Evolutionary conservation across 257 asterid genomes (phyloP), one percentile per base, ranked within the genome.

Genomic region (Penstemon barbatus): DNA sequence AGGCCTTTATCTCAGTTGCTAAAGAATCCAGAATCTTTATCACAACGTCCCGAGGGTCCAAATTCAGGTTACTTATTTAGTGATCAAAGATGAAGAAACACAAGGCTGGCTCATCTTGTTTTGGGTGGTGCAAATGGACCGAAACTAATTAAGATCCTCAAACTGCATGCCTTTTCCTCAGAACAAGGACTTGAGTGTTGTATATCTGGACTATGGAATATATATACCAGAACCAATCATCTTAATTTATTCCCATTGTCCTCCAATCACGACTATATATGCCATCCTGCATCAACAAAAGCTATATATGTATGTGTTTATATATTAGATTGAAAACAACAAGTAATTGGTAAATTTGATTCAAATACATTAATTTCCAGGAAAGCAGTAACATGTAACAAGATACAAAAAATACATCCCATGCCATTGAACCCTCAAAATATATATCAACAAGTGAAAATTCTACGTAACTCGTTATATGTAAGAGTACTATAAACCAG

Each of bases 131-230:
- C 71, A 82, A 80, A 25, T 25, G 88, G 82, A 74, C 1, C 40
- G 61, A 12, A 69, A 56, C 25, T 75, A 15, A 15, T 89, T 1
- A 8, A 53, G 4, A 80, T 71, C 1, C 36, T 54, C 10, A 66
- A 74, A 3, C 54, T 87, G 10, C 92, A 89, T 10, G 10, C 92
- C 90, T 10, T 80, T 89, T 71, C 96, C 95, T 61, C 96, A 85
- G 66, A 75, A 83, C 84, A 87, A 83, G 69, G 76, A 78, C 61
- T 59, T 85, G 57, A 66, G 60, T 1, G 70, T 85, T 18, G 65
- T 69, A 41, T 66, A 59, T 4, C 3, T 4, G 4, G 12, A 87
- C 13, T 25, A 25, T 25, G 33, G 33, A 25, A 7, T 83, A 76
- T 10, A 7, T 83, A 76, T 10, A 4, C 4, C 25, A 12, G 33